Evolutionary conservation across 2,329 filamentous ascomycete species (phyloP).

Genomic region (Calonectria pseudoturangicola): DNA sequence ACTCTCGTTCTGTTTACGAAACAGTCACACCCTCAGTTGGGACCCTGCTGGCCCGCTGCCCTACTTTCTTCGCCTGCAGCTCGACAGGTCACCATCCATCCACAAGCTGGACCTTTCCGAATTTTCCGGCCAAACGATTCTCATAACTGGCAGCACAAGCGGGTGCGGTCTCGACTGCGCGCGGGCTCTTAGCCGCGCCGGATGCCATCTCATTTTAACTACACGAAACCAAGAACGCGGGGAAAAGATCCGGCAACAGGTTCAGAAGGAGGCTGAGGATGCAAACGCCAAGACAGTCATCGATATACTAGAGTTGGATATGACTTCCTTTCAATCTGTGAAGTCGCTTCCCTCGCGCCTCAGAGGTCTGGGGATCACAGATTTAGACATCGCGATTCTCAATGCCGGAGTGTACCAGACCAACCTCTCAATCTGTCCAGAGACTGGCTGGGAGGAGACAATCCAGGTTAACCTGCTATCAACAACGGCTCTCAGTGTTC

Average conservation of each 20-base stretch:
- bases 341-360: constrained; percentile 1
- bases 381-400: constrained; percentile 3
- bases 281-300: background rate
- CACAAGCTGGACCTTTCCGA: background rate
- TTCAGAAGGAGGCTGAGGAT: background rate
- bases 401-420: constrained; percentile 10
- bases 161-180: background rate
- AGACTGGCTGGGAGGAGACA: constrained; percentile 10
- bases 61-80: background rate
- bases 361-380: background rate
- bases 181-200: background rate
- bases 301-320: background rate
- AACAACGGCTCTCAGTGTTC: background rate
- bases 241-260: background rate
- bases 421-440: background rate
- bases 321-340: background rate
- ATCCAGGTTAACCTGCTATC: constrained; percentile 8
- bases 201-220: background rate
- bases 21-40: constrained; percentile 1
- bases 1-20: background rate
- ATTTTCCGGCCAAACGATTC: background rate
- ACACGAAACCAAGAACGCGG: background rate
- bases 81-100: background rate
- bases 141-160: background rate
- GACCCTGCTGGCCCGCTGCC: background rate